Evolutionary conservation across 441 rosid genomes (phyloP), one percentile per base, ranked within the genome.

Genomic region (Biscutella auriculata): DNA sequence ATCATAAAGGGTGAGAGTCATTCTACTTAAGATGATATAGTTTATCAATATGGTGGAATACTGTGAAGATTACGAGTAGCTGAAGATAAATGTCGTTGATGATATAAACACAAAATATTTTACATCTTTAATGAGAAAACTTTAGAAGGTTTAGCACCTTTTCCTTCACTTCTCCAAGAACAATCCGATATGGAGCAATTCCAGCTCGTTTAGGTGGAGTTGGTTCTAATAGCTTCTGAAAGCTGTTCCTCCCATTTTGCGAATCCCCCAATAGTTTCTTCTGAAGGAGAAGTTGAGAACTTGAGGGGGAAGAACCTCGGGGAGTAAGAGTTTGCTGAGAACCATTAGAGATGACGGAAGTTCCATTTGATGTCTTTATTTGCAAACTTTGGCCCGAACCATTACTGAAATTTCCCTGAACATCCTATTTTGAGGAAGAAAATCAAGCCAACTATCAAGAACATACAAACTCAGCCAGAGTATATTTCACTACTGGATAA

Each of bases 191-290:
- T 30, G 97, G 96, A 73, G 93, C 90, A 53, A 83, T 77, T 72
- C 88, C 95, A 51, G 98, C 83, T 52, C 57, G 81, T 68, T 74
- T 77, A 65, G 95, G 83, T 51, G 67, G 80, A 56, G 87, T 81
- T 62, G 96, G 96, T 75, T 91, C 96, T 55, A 91, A 73, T 67
- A 91, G 93, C 75, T 85, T 91, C 68, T 83, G 96, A 76, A 91
- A 88, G 77, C 96, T 88, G 66, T 93, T 81, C 77, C 91, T 79
- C 70, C 95, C 96, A 32, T 77, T 77, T 74, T 81, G 78, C 48
- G 98, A 77, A 58, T 91, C 96, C n/a, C 86, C 76, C 49, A 81
- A 76, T 32, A 81, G 63, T 74, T 91, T 87, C 73, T 82, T 77
- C 68, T 91, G 95, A 46, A 82, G 80, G 57, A 73, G 57, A 37